A percentile compares a stretch with the other conserved stretches of the same genome.
Conservation (phyloP, 345 rosid genomes). For the Atalantia buxifolia region DNA sequence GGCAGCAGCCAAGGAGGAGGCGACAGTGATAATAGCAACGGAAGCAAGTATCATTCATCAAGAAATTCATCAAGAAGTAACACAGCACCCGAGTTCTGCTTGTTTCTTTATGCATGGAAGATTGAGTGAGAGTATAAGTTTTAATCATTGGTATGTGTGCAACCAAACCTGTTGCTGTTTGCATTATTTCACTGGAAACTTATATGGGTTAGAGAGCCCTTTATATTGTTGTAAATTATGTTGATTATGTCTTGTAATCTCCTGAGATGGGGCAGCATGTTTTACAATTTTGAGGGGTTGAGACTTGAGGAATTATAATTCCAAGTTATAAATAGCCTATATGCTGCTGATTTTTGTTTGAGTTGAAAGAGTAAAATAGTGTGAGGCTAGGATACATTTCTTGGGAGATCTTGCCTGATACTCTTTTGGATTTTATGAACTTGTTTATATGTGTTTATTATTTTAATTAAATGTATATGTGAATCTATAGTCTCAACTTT, state of each 20-base stretch:
- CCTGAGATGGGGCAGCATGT: not conserved
- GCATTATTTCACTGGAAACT: not conserved
- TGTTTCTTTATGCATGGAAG: conserved; percentile 89
- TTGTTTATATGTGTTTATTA: not conserved
- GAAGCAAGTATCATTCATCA: conserved; percentile 59
- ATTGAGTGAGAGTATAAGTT: conserved; percentile 42
- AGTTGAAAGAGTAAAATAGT: not conserved
- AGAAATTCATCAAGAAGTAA: conserved; percentile 16
- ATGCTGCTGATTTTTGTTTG: not conserved
- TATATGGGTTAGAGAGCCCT: not conserved
- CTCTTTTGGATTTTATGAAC: not conserved
- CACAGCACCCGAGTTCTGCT: conserved; percentile 58
- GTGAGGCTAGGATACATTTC: not conserved
- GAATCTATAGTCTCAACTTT: not conserved
- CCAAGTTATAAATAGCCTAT: not conserved
- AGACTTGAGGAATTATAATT: not conserved
- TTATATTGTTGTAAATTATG: conserved; percentile 4
- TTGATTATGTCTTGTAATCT: not conserved
- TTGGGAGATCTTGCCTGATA: not conserved
- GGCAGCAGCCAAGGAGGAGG: conserved; percentile 41
- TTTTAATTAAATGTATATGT: not conserved
- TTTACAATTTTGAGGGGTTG: not conserved
- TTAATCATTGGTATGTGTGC: not conserved
- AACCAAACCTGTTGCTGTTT: not conserved
- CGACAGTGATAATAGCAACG: conserved; percentile 55